A percentile compares a stretch with the other conserved stretches of the same genome.
Evolutionary conservation across 768 basidiomycete genomes (phyloP).

Genomic region (Chlorophyllum brunneum): DNA sequence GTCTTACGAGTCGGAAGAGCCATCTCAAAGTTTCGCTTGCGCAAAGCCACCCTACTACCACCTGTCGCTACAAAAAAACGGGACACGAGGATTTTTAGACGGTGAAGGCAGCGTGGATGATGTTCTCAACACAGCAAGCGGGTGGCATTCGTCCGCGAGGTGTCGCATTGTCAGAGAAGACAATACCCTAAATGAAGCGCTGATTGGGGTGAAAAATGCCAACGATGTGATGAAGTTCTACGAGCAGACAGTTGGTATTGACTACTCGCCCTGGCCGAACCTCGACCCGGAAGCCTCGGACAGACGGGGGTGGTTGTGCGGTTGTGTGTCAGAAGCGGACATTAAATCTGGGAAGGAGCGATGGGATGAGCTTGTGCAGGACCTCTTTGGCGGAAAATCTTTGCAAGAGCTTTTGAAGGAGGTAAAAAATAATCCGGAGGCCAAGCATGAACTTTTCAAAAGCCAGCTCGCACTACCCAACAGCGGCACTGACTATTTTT

Average conservation of each 20-base stretch:
- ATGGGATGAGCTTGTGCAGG: conserved; percentile 41
- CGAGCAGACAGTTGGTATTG: conserved; percentile 40
- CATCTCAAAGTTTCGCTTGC: conserved; percentile 18
- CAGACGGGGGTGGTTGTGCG: conserved; percentile 13
- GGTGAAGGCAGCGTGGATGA: not conserved
- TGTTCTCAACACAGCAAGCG: not conserved
- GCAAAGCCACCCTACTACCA: conserved; percentile 29
- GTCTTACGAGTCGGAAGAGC: conserved; percentile 27
- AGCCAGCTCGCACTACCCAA: not conserved
- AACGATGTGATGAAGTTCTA: conserved; percentile 33
- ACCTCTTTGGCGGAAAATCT: conserved; percentile 28
- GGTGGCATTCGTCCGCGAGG: conserved; percentile 10
- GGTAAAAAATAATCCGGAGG: not conserved
- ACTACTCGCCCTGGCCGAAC: conserved; percentile 21
- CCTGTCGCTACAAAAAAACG: conserved; percentile 24
- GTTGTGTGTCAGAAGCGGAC: conserved; percentile 30
- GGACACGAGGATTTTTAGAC: conserved; percentile 12
- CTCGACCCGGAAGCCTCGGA: conserved; percentile 14
- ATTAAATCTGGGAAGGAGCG: conserved; percentile 29
- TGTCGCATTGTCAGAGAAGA: conserved; percentile 20
- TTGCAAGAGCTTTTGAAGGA: conserved; percentile 4
- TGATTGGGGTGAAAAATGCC: conserved; percentile 36
- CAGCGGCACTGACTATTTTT: conserved; percentile 33
- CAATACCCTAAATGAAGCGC: conserved; percentile 32
- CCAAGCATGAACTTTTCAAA: not conserved